Conservation (phyloP, 805 yeast species). For the Myxozyma kluyveri region DNA sequence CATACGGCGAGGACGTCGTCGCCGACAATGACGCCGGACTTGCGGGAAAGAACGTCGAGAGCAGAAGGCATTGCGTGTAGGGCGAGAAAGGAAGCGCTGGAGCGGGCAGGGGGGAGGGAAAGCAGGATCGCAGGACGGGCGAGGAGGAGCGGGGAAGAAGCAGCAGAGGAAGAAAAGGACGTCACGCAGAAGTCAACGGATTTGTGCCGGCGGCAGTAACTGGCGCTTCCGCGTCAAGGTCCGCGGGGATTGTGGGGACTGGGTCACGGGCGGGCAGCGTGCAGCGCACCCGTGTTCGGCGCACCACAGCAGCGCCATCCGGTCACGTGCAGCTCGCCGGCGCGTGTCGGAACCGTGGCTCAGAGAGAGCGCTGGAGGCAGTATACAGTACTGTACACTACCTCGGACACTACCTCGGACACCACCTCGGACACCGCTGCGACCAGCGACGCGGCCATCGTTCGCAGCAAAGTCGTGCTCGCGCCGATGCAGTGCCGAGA, state of each 20-base stretch:
- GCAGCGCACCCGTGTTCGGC: not conserved
- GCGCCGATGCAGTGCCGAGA: no score
- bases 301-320: no score
- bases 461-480: no score
- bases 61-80: constrained; percentile 36
- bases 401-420: no score
- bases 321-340: no score
- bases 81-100: not conserved
- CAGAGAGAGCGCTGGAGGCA: no score
- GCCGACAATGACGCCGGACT: constrained; percentile 98
- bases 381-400: no score
- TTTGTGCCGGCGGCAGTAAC: not conserved
- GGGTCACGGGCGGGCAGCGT: not conserved
- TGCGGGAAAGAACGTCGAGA: constrained; percentile 76
- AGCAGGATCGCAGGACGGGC: not conserved
- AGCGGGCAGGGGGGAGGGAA: not conserved
- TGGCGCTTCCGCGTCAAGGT: no score
- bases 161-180: not conserved
- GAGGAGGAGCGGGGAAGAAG: not conserved
- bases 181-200: not conserved
- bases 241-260: no score
- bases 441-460: no score
- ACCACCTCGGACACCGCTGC: no score
- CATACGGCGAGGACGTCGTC: constrained; percentile 71
- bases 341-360: no score